Conservation (phyloP, 2,329 filamentous ascomycete species). For the Pseudodiploospora longispora region DNA sequence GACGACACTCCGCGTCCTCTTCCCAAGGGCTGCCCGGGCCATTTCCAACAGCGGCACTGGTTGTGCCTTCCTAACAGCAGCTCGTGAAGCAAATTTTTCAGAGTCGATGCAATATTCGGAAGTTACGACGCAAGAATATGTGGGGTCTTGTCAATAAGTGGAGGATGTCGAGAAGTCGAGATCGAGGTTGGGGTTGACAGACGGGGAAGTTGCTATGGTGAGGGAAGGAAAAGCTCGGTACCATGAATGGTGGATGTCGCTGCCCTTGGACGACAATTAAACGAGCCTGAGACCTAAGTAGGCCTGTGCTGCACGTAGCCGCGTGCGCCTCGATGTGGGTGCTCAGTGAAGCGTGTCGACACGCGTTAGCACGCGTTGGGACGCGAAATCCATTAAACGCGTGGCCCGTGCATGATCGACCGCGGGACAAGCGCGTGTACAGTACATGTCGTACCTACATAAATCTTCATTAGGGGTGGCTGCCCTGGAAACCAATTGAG, state of each 20-base stretch:
- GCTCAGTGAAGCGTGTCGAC: neutral
- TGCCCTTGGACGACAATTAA: neutral
- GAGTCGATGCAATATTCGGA: too few species aligned
- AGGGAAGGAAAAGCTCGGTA: too few species aligned
- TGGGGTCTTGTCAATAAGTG: too few species aligned
- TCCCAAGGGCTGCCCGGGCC: slow-evolving; percentile 25
- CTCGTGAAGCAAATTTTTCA: slow-evolving; percentile 4
- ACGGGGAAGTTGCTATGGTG: too few species aligned
- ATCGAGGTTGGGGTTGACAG: too few species aligned
- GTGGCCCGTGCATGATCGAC: slow-evolving; percentile 15
- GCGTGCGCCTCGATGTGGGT: slow-evolving; percentile 11
- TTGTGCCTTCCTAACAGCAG: slow-evolving; percentile 10
- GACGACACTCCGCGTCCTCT: slow-evolving; percentile 23
- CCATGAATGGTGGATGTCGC: neutral
- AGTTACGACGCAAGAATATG: too few species aligned
- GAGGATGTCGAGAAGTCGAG: too few species aligned
- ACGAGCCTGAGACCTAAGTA: too few species aligned
- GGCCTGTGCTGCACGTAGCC: slow-evolving; percentile 5
- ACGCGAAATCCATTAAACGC: slow-evolving; percentile 22
- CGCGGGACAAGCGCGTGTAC: too few species aligned
- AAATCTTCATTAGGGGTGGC: too few species aligned
- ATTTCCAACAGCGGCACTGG: slow-evolving; percentile 11
- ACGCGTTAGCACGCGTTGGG: slow-evolving; percentile 24
- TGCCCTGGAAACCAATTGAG: too few species aligned
- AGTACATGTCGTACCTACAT: too few species aligned